Evolutionary conservation across 371 early-diverging fungal genomes (phyloP), one percentile per base, ranked within the genome.

Genomic region (Blakeslea trispora): DNA sequence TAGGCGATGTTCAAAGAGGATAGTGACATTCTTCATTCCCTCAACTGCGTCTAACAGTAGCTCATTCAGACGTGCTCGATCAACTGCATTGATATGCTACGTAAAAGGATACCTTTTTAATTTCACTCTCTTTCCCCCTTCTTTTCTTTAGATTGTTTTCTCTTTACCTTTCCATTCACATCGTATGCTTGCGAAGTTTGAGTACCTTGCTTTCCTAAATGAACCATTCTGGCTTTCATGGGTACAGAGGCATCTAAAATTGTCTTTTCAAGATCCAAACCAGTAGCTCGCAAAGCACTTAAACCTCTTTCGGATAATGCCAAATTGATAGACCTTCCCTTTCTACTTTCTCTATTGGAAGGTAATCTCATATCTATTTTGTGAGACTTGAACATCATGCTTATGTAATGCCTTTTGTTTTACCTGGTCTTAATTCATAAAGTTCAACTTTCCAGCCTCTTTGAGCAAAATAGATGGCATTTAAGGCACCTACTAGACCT

Each of bases 201-300:
- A 18, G 71, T 72, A 3, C 94, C 94, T 24, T 85, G 75, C 8
- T 75, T 61, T 1, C 81, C 72, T 2, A 75, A 57, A 65, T 98
- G 98, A 31, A 98, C 85, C 95, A 96, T 94, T 43, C 97, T 81
- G 1, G 94, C 96, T 39, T 81, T 83, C 97, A 98, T 96, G 1
- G 97, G 98, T 9, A 97, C 83, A 28, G 88, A 84, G 2, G 81
- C 79, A 18, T 81, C 69, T 55, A 92, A 57, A 42, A 95, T 86
- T 5, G 70, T 68, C 15, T 82, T 66, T 22, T 89, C 90, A 14
- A 94, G 59, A 6, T 63, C 81, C 9, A 87, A 74, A 0, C 87
- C 87, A 19, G 89, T 85, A 9, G 73, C 83, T 58, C 84, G 69
- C 59, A 98, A 74, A 14, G 95, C 95, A 13, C 89, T 82, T 34